These are phyloP conservation scores for Rheum nobile DNA, from an alignment of 148 eudicot species.

Conservation along the genomic window DNA sequence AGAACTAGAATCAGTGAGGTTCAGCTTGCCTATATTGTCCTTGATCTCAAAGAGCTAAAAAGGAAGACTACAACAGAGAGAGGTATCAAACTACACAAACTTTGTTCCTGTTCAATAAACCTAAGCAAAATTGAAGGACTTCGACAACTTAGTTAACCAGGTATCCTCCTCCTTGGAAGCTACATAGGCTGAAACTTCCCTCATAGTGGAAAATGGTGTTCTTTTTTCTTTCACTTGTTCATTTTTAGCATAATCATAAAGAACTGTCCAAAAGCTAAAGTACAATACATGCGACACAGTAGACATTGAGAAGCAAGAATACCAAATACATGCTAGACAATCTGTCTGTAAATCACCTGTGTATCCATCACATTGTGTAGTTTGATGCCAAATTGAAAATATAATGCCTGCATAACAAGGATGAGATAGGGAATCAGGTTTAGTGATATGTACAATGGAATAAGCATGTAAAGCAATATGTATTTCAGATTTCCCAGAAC, in stretches of 20 bases:
- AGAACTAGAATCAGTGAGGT: neutral
- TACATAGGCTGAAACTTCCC: neutral
- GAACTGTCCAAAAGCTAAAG: neutral
- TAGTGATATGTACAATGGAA: neutral
- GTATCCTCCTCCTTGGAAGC: neutral
- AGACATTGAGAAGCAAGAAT: neutral
- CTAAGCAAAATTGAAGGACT: neutral
- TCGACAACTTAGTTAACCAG: neutral
- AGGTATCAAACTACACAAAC: neutral
- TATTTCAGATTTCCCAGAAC: slow-evolving; percentile 19
- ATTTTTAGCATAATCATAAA: neutral
- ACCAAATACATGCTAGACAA: neutral
- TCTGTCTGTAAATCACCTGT: slow-evolving; percentile 38
- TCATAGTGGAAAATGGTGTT: neutral
- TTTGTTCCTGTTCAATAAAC: neutral
- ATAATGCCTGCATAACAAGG: slow-evolving; percentile 49
- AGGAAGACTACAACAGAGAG: neutral
- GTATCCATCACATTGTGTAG: slow-evolving; percentile 88
- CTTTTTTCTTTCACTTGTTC: neutral
- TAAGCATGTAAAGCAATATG: slow-evolving; percentile 11
- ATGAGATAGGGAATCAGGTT: neutral
- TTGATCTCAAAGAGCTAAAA: neutral
- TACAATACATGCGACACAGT: neutral
- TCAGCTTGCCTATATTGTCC: neutral
- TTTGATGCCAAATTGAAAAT: slow-evolving; percentile 86